Evolutionary conservation across 2,329 filamentous ascomycete species (phyloP).

Genomic region (Purpureocillium takamizusanense): DNA sequence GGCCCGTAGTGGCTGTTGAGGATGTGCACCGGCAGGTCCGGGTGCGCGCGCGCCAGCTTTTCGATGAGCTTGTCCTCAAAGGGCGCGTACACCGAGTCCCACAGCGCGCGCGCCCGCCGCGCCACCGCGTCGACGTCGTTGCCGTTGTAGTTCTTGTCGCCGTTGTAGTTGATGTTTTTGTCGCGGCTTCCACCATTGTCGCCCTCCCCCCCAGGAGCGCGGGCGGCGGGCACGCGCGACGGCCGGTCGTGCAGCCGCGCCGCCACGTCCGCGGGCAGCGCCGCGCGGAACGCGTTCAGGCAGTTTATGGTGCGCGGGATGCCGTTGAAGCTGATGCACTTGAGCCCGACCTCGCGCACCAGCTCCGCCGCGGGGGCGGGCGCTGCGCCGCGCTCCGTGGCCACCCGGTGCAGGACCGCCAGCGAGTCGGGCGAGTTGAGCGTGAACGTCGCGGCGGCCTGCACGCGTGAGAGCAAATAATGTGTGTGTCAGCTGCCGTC

Average conservation of each 20-base stretch:
- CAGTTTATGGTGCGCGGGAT: constrained; percentile 80
- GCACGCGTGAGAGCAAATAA: background rate
- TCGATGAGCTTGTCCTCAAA: constrained; percentile 62
- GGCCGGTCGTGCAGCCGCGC: constrained; percentile 44
- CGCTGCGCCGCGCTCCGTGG: constrained; percentile 11
- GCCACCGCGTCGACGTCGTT: constrained; percentile 46
- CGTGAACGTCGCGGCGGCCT: constrained; percentile 77
- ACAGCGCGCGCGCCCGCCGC: constrained; percentile 54
- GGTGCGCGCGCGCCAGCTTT: constrained; percentile 67
- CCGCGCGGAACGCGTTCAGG: constrained; percentile 60
- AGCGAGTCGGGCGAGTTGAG: constrained; percentile 78
- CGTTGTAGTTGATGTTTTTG: too few species aligned
- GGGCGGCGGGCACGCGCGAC: constrained; percentile 39
- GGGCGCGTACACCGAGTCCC: constrained; percentile 69
- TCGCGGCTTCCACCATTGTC: too few species aligned
- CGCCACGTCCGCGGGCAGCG: constrained; percentile 48
- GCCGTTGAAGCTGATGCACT: constrained; percentile 73
- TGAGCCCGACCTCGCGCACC: constrained; percentile 66
- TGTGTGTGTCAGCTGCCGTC: too few species aligned
- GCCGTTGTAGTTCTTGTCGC: too few species aligned
- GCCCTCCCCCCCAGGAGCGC: too few species aligned
- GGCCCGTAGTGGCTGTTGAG: constrained; percentile 65
- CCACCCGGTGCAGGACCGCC: constrained; percentile 48
- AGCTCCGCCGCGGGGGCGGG: constrained; percentile 51
- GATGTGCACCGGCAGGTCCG: constrained; percentile 75